These are phyloP conservation scores for Cucumis cinereus DNA, from an alignment of 306 rosid species.

Conservation along the genomic window DNA sequence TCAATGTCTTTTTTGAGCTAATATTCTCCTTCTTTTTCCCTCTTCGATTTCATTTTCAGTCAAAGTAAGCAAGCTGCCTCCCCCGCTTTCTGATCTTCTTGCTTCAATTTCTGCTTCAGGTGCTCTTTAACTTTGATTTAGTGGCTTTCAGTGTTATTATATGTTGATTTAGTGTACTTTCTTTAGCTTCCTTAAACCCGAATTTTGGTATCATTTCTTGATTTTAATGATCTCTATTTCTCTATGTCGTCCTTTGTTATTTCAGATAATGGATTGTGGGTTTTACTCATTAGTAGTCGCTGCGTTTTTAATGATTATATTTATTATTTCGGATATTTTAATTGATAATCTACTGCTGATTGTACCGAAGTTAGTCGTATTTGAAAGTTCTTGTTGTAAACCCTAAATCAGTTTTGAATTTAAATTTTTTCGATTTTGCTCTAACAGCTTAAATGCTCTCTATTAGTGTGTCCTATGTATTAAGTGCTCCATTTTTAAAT, in stretches of 20 bases:
- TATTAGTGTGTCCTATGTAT: neutral
- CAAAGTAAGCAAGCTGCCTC: neutral
- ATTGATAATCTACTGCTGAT: neutral
- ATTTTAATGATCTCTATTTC: neutral
- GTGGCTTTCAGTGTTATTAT: neutral
- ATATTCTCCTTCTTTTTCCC: neutral
- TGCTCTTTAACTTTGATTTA: neutral
- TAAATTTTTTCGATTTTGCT: neutral
- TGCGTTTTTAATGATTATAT: neutral
- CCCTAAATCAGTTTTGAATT: constrained; percentile 1
- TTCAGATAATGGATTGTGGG: neutral
- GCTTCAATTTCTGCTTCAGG: neutral
- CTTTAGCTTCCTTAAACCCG: neutral
- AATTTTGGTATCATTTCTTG: neutral
- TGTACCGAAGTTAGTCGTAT: neutral
- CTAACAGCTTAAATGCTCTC: neutral
- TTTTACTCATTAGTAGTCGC: neutral
- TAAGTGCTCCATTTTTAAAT: neutral
- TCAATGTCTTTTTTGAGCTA: neutral
- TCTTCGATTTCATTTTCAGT: neutral
- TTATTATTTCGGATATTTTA: neutral
- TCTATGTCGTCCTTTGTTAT: neutral
- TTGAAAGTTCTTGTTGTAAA: neutral
- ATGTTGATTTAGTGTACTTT: neutral
- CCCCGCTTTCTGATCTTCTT: constrained; percentile 1